These are phyloP conservation scores for Chrysoporthe deuterocubensis DNA, from an alignment of 2,329 filamentous ascomycete genomes.

Conservation along the genomic window DNA sequence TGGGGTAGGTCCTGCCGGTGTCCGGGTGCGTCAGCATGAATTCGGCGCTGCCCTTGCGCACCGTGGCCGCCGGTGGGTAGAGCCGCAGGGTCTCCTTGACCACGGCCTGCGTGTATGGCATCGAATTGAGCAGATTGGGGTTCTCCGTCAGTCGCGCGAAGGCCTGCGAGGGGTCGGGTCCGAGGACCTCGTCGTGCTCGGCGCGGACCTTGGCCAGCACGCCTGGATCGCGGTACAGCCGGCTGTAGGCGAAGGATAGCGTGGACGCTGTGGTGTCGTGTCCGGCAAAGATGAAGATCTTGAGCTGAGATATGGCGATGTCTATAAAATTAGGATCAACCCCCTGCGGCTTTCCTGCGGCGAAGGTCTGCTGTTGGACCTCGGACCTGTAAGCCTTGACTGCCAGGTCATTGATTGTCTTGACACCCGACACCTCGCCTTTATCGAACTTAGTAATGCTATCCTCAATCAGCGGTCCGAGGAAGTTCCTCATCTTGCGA, in stretches of 20 bases:
- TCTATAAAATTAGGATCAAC: constrained; percentile 22
- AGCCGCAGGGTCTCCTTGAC: constrained; percentile 59
- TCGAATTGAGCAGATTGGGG: constrained; percentile 50
- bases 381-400: constrained; percentile 34
- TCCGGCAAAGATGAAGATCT: constrained; percentile 35
- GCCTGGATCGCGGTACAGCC: constrained; percentile 33
- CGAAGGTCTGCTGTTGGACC: constrained; percentile 11
- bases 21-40: constrained; percentile 41
- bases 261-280: constrained; percentile 28
- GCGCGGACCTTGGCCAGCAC: constrained; percentile 33
- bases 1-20: constrained; percentile 43
- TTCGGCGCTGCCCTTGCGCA: constrained; percentile 39
- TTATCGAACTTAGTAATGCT: constrained; percentile 32
- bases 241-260: constrained; percentile 23
- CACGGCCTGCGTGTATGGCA: constrained; percentile 57
- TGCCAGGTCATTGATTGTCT: constrained; percentile 38
- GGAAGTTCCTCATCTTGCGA: constrained; percentile 34
- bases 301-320: constrained; percentile 32
- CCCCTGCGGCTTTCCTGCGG: background rate
- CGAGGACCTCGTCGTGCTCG: constrained; percentile 38
- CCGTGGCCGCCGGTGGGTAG: constrained; percentile 50
- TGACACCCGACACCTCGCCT: constrained; percentile 26
- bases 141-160: constrained; percentile 43
- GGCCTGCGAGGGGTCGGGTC: constrained; percentile 35
- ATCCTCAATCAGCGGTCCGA: constrained; percentile 35